Evolutionary conservation across 164 flowering plant species (phyloP), one percentile per base, ranked within the genome.

Genomic region (Litsea cubeba): DNA sequence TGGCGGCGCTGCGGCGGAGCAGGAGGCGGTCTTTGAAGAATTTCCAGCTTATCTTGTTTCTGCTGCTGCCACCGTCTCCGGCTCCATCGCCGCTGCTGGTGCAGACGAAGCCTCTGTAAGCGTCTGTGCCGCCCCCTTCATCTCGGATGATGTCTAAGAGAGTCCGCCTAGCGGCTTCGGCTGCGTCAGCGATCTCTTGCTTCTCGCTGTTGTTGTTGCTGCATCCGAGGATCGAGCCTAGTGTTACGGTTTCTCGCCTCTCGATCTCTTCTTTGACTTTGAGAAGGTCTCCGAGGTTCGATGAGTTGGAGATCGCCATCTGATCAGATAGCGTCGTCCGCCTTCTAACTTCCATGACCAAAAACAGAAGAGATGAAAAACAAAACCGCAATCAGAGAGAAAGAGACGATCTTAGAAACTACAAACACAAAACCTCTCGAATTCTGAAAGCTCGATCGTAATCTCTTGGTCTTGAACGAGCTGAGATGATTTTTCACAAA

Each of bases 131-230:
- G 87, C 77, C 26, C 82, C 18, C 82, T 50, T 87, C 90, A 22
- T 86, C 88, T 7, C 84, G 81, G 72, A 90, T 87, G 12, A 89
- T 76, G 73, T 94, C 98, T 6, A 87, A 74, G 24, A 93, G 86
- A 0, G 94, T 88, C 50, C 85, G 49, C 68, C 67, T 32, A 2
- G 71, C 82, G 6, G 85, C 72, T n/a, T 88, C 84, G 14, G 82
- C 32, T 50, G 62, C 22, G 2, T 28, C 63, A 2, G n/a, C 17
- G 24, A n/a, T 20, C n/a, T 60, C 77, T 17, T 7, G 71, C 35
- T 62, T 64, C 25, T 26, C 25, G 57, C 30, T 62, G 32, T 57
- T 64, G 14, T 23, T 63, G 28, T 30, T 15, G 17, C 69, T 12
- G 69, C 69, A 65, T 18, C 69, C 69, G 18, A 77, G 72, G 22